phyloP scores from a whole-genome alignment of 129 eudicot genomes.

The Logfia minima region DNA sequence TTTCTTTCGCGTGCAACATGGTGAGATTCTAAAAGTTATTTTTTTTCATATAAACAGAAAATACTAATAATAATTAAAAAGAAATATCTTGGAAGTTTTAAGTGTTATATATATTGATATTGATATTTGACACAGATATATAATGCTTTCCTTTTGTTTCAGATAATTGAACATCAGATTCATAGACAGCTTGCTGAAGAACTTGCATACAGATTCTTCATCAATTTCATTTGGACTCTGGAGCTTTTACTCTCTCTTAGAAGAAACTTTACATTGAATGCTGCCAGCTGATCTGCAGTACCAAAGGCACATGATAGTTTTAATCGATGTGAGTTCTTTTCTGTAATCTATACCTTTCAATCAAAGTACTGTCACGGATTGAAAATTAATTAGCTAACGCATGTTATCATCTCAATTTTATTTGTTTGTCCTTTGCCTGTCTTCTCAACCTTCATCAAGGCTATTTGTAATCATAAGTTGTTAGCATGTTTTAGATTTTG shows the following conservation, averaged over 20 bases:
- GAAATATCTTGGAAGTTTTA: slow-evolving; percentile 3
- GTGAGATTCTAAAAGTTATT: slow-evolving; percentile 48
- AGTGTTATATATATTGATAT: slow-evolving; percentile 15
- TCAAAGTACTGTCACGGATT: slow-evolving; percentile 21
- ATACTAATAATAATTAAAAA: neutral
- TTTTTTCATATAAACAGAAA: slow-evolving; percentile 29
- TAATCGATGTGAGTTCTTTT: slow-evolving; percentile 37
- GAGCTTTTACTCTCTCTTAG: slow-evolving; percentile 21
- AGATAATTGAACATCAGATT: slow-evolving; percentile 18
- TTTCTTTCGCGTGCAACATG: slow-evolving; percentile 61
- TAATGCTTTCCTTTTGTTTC: slow-evolving; percentile 26
- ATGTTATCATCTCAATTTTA: slow-evolving; percentile 14
- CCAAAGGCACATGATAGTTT: slow-evolving; percentile 39
- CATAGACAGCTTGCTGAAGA: slow-evolving; percentile 23
- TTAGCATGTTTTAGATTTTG: slow-evolving; percentile 27
- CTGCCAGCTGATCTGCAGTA: slow-evolving; percentile 32
- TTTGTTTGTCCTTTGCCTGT: slow-evolving; percentile 16
- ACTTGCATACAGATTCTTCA: slow-evolving; percentile 31
- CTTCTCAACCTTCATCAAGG: slow-evolving; percentile 25
- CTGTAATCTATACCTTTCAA: slow-evolving; percentile 20
- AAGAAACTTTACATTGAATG: slow-evolving; percentile 31
- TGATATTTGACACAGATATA: slow-evolving; percentile 5
- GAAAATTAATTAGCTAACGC: slow-evolving; percentile 18
- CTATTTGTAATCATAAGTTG: slow-evolving; percentile 1
- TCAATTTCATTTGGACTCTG: slow-evolving; percentile 21